Evolutionary conservation across 495 filamentous ascomycete genomes (phyloP).

Genomic region (Penicillium goetzii): DNA sequence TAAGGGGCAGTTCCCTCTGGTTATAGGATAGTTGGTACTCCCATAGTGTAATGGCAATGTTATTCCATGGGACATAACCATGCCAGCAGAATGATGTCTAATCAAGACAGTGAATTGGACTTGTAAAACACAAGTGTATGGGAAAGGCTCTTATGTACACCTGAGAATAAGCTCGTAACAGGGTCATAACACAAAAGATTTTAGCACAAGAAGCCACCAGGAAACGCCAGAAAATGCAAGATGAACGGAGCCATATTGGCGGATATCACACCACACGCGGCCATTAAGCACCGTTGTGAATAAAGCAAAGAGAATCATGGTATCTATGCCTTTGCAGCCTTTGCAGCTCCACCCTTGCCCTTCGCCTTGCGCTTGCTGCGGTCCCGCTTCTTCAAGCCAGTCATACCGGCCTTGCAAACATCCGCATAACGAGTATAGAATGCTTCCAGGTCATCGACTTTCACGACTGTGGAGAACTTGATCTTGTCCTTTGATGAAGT

Average conservation of each 20-base stretch:
- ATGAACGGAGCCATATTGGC: neutral
- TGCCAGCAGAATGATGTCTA: neutral
- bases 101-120: constrained; percentile 10
- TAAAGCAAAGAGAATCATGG: constrained; percentile 16
- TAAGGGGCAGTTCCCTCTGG: constrained; percentile 30
- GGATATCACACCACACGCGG: neutral
- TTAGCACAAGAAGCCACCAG: constrained; percentile 18
- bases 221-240: constrained; percentile 34
- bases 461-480: constrained; percentile 84
- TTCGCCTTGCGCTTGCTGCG: constrained; percentile 75
- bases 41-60: neutral
- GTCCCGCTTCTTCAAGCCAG: constrained; percentile 88
- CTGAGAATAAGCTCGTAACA: constrained; percentile 22
- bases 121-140: constrained; percentile 16
- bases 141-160: constrained; percentile 29
- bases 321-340: constrained; percentile 49
- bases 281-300: constrained; percentile 2
- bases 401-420: constrained; percentile 86
- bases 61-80: neutral
- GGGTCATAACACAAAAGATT: constrained; percentile 14
- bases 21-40: constrained; percentile 26
- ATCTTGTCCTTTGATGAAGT: constrained; percentile 53
- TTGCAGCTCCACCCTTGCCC: constrained; percentile 64
- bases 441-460: constrained; percentile 69
- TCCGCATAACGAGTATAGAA: constrained; percentile 93